phyloP scores from a whole-genome alignment of 345 rosid genomes.

The Garcia nutans region DNA sequence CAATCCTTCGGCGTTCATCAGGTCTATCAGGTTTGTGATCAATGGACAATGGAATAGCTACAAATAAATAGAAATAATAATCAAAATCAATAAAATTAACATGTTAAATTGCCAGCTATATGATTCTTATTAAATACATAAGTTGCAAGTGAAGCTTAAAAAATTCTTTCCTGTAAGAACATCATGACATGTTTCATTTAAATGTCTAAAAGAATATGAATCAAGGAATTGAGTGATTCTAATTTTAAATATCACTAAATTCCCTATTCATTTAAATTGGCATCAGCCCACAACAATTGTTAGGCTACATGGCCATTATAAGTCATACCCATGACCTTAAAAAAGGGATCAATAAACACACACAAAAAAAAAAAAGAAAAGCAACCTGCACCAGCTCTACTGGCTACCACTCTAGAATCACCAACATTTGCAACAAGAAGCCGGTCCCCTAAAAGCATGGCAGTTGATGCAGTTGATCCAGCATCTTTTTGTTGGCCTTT shows the following conservation, averaged over 20 bases:
- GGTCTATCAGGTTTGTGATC: slow-evolving; percentile 57
- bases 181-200: not conserved
- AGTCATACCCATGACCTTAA: not conserved
- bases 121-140: too few relatives aligned
- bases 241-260: not conserved
- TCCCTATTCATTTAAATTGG: slow-evolving; percentile 3
- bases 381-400: slow-evolving; percentile 52
- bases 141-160: slow-evolving; percentile 1
- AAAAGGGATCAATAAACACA: not conserved
- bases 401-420: slow-evolving; percentile 60
- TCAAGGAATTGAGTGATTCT: not conserved
- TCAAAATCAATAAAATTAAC: slow-evolving; percentile 3
- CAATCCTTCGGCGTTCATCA: slow-evolving; percentile 50
- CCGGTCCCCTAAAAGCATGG: slow-evolving; percentile 45
- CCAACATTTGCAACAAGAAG: slow-evolving; percentile 67
- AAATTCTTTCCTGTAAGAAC: not conserved
- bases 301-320: slow-evolving; percentile 1
- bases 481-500: slow-evolving; percentile 46
- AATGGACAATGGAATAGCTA: slow-evolving; percentile 44
- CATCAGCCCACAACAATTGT: not conserved
- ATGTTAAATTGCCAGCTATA: too few relatives aligned
- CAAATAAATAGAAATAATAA: slow-evolving; percentile 9
- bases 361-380: not conserved
- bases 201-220: not conserved
- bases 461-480: slow-evolving; percentile 62